Conservation (phyloP, 345 rosid genomes). For the Brassica carinata region DNA sequence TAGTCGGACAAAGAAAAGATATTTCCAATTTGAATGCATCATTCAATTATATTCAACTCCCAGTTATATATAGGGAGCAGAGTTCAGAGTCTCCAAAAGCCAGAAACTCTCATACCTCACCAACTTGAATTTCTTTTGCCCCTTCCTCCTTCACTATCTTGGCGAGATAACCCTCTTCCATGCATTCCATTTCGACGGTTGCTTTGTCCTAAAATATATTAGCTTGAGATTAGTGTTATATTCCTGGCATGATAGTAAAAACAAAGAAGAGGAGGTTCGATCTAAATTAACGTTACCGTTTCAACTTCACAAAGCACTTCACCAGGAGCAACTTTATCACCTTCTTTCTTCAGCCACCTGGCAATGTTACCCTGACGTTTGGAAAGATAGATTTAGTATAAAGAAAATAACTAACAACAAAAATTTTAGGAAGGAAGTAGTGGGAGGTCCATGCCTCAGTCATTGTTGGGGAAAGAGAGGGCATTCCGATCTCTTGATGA, state of each 20-base stretch:
- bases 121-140: slow-evolving; percentile 89
- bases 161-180: slow-evolving; percentile 98
- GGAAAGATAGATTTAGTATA: slow-evolving; percentile 31
- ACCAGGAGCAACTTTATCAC: slow-evolving; percentile 83
- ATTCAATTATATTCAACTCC: slow-evolving; percentile 13
- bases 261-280: background rate
- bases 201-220: slow-evolving; percentile 74
- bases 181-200: slow-evolving; percentile 98
- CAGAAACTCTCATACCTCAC: slow-evolving; percentile 62
- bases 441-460: slow-evolving; percentile 63
- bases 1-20: slow-evolving; percentile 26
- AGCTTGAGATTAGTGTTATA: slow-evolving; percentile 17
- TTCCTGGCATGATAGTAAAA: background rate
- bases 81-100: slow-evolving; percentile 2
- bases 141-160: slow-evolving; percentile 89
- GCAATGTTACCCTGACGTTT: slow-evolving; percentile 89
- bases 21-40: background rate
- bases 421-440: slow-evolving; percentile 4
- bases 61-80: slow-evolving; percentile 9
- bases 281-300: slow-evolving; percentile 59
- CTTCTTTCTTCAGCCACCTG: slow-evolving; percentile 97
- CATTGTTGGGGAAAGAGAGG: slow-evolving; percentile 99
- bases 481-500: slow-evolving; percentile 99
- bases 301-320: slow-evolving; percentile 99
- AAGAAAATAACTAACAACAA: background rate